Percentiles rank a stretch among this genome's conserved stretches.
phyloP scores from a whole-genome alignment of 139 green algal species.

The Chlorella vulgaris region DNA sequence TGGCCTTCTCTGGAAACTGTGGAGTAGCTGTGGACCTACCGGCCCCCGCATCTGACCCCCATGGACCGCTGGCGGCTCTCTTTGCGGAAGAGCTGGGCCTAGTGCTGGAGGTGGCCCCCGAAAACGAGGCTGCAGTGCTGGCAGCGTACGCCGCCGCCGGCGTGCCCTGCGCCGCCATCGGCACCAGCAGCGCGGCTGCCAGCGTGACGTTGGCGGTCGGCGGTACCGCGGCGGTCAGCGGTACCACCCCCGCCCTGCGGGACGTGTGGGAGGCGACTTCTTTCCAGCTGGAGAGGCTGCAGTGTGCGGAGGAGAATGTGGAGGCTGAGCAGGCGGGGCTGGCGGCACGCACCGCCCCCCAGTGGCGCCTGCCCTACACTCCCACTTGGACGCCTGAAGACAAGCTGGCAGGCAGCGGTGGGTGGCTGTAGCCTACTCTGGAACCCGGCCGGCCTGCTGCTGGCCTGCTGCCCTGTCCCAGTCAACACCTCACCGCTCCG shows the following conservation, averaged over 20 bases:
- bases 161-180: slow-evolving; percentile 74
- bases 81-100: slow-evolving; percentile 98
- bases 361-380: slow-evolving; percentile 86
- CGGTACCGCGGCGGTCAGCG: slow-evolving; percentile 47
- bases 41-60: slow-evolving; percentile 19
- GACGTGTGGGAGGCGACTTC: slow-evolving; percentile 94
- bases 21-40: slow-evolving; percentile 78
- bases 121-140: slow-evolving; percentile 63
- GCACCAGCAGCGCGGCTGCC: slow-evolving; percentile 40
- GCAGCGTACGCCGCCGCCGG: slow-evolving; percentile 71
- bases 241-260: slow-evolving; percentile 66
- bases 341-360: slow-evolving; percentile 56
- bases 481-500: no score
- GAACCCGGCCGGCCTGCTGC: not conserved
- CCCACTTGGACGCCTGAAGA: slow-evolving; percentile 74
- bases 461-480: not conserved
- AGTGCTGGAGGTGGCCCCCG: slow-evolving; percentile 86
- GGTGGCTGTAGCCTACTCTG: not conserved
- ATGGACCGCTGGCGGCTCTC: slow-evolving; percentile 66
- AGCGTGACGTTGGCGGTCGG: slow-evolving; percentile 68
- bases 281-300: slow-evolving; percentile 92
- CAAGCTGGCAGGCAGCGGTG: slow-evolving; percentile 54
- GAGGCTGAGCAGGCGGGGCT: slow-evolving; percentile 76
- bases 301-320: slow-evolving; percentile 82
- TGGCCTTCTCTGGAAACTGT: slow-evolving; percentile 91